Evolutionary conservation across 1,284 basidiomycete genomes (phyloP), one percentile per base, ranked within the genome.

Genomic region (Ceratobasidium sp.): DNA sequence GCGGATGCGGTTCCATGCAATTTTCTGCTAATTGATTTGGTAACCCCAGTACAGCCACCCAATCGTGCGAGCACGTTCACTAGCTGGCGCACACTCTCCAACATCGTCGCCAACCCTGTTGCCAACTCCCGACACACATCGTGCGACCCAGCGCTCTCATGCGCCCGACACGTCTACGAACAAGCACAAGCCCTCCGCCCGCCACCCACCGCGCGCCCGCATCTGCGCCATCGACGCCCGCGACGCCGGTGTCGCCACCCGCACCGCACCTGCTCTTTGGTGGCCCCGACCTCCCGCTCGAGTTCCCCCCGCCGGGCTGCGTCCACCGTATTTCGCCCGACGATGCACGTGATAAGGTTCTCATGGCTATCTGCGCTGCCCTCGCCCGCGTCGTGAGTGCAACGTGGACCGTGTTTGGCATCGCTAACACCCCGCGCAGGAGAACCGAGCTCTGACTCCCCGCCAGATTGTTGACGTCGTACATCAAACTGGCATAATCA

Each of bases 391-490:
- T 74, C 33, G 71, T 74, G 30, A 48, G 71, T 74, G 46, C 20
- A 50, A 23, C 23, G 33, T 33, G 30, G 64, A 48, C 35, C 23
- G 20, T 8, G 35, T 38, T 7, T 20, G 41, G 4, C 12, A 14
- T 18, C 7, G 55, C 27, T 73, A 30, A 62, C 57, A 35, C 30
- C 27, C 41, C 18, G 48, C 20, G 12, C 46, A 74, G 71, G 71
- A 74, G 71, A 74, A 74, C 60, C 71, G 71, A 16, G 71, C 71
- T 20, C 60, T 74, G 48, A 74, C 71, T 12, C 71, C 71, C 18
- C 71, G 71, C 71, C 71, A 74, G 54, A 74, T 74, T 54, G 71
- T 74, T 48, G 59, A 74, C 57, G 71, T 74, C 20, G 59, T 65
- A 44, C 59, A 74, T 50, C 60, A 62, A 59, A 55, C 60, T 7